Base-by-base conservation (phyloP, 2,329 filamentous ascomycete genomes). In the Ceratocystis ficicola region DNA sequence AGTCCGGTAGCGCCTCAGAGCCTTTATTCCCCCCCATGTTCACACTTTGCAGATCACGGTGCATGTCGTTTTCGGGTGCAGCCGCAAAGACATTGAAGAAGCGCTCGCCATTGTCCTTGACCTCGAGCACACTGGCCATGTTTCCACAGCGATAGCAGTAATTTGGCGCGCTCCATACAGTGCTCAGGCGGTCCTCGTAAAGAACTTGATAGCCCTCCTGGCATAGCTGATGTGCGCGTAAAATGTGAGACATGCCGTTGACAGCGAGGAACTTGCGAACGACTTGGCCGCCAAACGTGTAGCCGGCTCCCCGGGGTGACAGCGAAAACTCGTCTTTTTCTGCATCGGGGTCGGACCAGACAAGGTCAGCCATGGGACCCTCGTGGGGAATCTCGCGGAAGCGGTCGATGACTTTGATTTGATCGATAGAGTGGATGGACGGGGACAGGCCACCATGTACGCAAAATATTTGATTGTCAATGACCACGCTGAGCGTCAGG, bases 321-420 rank as follows among this genome's bases (percentile, higher is more conserved):
- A 99, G 83, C 5, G 89, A 95, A 76, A 99, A 99, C 75, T 99
- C 94, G 76, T 99, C 94, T 66, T 92, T 84, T 71, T 99, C 94
- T n/a, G 90, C 88, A 74, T 99, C 94, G 0, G 94, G 94, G 74
- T 99, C 94, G 22, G 91, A 96, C 94, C 94, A 99, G 41, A 99
- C 94, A 4, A 99, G 80, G 75, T 99, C 94, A n/a, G 94, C 94
- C 94, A 99, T 99, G 44, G 94, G 94, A 0, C 94, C 94, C 77
- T 99, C 94, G 77, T 99, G 94, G 4, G 94, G 94, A 68, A 99
- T 99, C 74, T 99, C 94, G 70, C 94, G 87, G 80, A 97, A 99
- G 59, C 94, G 90, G 77, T 99, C 94, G 74, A 99, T 97, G 75
- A 99, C 95, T 76, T 99, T 97, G 77, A 99, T 97, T 77, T 99